Base-by-base conservation (phyloP, 306 rosid species). In the Gillenia trifoliata region DNA sequence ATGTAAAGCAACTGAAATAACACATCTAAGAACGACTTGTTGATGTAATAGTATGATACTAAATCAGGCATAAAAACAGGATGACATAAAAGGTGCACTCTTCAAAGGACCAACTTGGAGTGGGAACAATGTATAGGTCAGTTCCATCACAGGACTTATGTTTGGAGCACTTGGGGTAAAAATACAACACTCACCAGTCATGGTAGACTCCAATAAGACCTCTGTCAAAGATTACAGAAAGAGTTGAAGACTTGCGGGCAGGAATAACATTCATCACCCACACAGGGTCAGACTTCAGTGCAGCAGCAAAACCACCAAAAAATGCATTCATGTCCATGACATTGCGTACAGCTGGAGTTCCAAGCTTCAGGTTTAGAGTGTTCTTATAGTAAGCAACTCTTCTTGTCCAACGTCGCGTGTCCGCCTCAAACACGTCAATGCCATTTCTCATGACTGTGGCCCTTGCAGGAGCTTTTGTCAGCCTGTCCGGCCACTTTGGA, bases 221-320 rank as follows among this genome's bases (percentile, higher is more conserved):
- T 73, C 98, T 81, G 76, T 95, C 99, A 77, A 76, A 95, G 75
- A 95, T 85, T 54, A 87, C 86, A 45, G 91, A 83, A 41, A 95
- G 88, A 73, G 98, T 95, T 29, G 90, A 63, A 13, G 85, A 85
- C 85, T 89, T 92, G 73, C 83, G 89, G 82, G 91, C 76, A 68
- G 98, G 99, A 73, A 86, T 89, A 50, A 92, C 96, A 78, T 95
- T 95, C 98, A 95, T 95, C 74, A 95, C 97, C 99, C 99, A 95
- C 71, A 92, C 88, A 17, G 91, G 90, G 77, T 95, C 96, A 62
- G 98, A 85, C 74, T 36, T 85, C 28, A 95, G 75, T 34, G 98
- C 99, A 31, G 96, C 96, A 0, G 99, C 99, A 77, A 95, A 95
- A 64, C 98, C 99, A 74, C 99, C 99, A 84, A 95, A 89, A 72